Percentiles rank a stretch among this genome's conserved stretches.
These are phyloP conservation scores for Monosporascus cannonballus DNA, from an alignment of 2,329 filamentous ascomycete species.

Conservation along the genomic window DNA sequence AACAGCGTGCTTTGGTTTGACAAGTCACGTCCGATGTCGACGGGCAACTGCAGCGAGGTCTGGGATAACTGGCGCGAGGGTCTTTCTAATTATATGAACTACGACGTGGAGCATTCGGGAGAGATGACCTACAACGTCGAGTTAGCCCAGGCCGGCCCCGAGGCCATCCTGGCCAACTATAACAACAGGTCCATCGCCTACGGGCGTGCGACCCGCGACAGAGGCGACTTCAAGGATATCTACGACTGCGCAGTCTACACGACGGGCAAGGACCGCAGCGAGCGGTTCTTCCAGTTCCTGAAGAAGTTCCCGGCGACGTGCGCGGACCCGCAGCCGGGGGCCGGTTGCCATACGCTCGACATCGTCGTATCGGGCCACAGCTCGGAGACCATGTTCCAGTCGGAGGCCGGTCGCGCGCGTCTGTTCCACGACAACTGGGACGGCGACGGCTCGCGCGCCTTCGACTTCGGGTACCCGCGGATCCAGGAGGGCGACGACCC, in stretches of 20 bases:
- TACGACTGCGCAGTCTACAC: constrained; percentile 4
- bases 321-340: background rate
- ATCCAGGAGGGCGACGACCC: constrained; percentile 4
- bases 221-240: constrained; percentile 3
- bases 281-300: constrained; percentile 9
- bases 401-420: constrained; percentile 3
- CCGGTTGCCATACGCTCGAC: constrained; percentile 5
- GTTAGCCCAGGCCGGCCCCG: constrained; percentile 1
- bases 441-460: constrained; percentile 1
- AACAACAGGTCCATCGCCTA: constrained; percentile 4
- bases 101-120: constrained; percentile 1
- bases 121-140: constrained; percentile 5
- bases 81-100: constrained; percentile 3
- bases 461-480: constrained; percentile 6
- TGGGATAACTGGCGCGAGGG: constrained; percentile 8
- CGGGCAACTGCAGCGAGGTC: constrained; percentile 1
- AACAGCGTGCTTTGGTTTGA: constrained; percentile 7
- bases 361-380: constrained; percentile 5
- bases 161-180: constrained; percentile 6
- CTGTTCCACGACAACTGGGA: constrained; percentile 10
- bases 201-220: constrained; percentile 4
- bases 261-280: constrained; percentile 4
- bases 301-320: constrained; percentile 4
- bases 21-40: constrained; percentile 1
- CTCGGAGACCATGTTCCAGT: constrained; percentile 6